Base-by-base conservation (phyloP, 2,329 filamentous ascomycete genomes). In the Colletotrichum liriopes region DNA sequence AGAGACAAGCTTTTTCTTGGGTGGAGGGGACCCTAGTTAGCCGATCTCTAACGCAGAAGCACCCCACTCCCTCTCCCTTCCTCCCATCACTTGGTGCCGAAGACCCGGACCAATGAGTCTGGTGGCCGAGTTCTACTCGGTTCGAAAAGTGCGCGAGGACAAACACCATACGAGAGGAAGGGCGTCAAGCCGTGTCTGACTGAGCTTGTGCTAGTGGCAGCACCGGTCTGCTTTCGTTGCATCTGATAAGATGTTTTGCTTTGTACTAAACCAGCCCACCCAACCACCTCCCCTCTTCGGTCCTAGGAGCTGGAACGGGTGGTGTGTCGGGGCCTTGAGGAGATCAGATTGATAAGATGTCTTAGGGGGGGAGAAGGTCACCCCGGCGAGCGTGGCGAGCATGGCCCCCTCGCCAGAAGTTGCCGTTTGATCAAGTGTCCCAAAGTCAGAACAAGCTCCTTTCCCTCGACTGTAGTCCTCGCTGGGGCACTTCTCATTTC, bases 301-400 rank as follows among this genome's bases (percentile, higher is more conserved):
- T 14, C 16, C 55, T 8, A 56, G 60, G 43, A 52, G 23, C 43
- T 49, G 51, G 41, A 65, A 68, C 58, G 32, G 41, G 37, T 37
- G 43, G 62, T 54, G 43, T 60, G 43, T 60, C 37, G 61, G 45
- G 35, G 45, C n/a, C 39, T 55, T 54, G n/a, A 47, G 47, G 41
- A 65, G 68, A 71, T 71, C 65, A 71, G 68, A 71, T 71, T 71
- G 68, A 71, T 71, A 71, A 71, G 68, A 71, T 71, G 65, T 32
- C 41, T 68, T 51, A 26, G 35, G 39, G 41, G 65, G 29, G 35
- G 18, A 47, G 23, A 32, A 35, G 49, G 64, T 12, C 23, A 58
- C 52, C 65, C 64, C 45, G 37, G 69, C 29, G 12, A 59, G 37
- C 23, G 47, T 49, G 32, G 32, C 45, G 47, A 47, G 26, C 54